A percentile compares a stretch with the other conserved stretches of the same genome.
Conservation (phyloP, 352 stramenopile species). For the Phytophthora pluvialis region DNA sequence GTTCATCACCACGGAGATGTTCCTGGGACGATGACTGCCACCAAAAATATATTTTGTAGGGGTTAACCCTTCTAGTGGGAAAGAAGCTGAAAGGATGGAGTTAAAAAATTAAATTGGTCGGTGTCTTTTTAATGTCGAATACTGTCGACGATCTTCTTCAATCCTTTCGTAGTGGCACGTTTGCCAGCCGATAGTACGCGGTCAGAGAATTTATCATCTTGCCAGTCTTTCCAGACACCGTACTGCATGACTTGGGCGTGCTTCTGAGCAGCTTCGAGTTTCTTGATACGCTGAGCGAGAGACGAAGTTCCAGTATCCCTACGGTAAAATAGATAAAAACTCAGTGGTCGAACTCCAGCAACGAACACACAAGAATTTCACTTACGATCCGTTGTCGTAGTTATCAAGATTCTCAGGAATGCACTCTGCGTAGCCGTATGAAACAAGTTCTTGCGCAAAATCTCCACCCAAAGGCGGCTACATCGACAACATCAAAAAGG, state of each 20-base stretch:
- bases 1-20: too few relatives aligned
- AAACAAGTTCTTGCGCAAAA: conserved; percentile 67
- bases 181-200: conserved; percentile 72
- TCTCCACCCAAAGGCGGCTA: conserved; percentile 61
- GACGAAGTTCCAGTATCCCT: conserved; percentile 31
- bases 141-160: conserved; percentile 52
- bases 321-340: background rate
- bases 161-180: conserved; percentile 53
- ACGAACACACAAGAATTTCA: background rate
- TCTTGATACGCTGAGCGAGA: conserved; percentile 51
- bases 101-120: too few relatives aligned
- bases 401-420: conserved; percentile 64
- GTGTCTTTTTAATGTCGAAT: conserved; percentile 30
- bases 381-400: conserved; percentile 71
- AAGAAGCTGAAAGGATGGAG: too few relatives aligned
- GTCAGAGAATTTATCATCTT: conserved; percentile 68
- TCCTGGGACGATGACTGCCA: too few relatives aligned
- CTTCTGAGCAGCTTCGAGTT: conserved; percentile 62
- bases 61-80: too few relatives aligned
- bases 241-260: conserved; percentile 83
- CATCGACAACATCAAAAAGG: background rate
- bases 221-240: conserved; percentile 81
- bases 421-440: conserved; percentile 65
- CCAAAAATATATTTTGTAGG: too few relatives aligned
- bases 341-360: background rate